Conservation (phyloP, 192 early-diverging fungal genomes). For the Entomortierella parvispora region DNA sequence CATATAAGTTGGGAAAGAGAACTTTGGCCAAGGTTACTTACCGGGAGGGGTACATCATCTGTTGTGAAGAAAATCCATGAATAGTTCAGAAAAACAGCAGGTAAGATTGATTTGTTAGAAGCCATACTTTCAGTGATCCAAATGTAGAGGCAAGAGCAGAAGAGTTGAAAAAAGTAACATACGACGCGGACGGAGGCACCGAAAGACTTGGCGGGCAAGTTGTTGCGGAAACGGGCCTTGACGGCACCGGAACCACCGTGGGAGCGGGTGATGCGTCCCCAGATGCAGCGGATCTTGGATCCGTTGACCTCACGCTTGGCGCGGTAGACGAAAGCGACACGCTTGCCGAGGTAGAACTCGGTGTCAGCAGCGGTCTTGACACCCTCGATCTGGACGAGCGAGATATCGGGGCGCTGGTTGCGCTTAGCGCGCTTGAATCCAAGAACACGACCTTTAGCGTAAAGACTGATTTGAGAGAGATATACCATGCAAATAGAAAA, state of each 20-base stretch:
- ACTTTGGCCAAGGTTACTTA: too few relatives aligned
- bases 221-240: conserved; percentile 96
- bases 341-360: conserved; percentile 98
- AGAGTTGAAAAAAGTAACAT: conserved; percentile 53
- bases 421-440: conserved; percentile 95
- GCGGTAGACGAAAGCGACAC: conserved; percentile 97
- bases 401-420: conserved; percentile 89
- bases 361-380: conserved; percentile 90
- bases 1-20: background rate
- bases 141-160: background rate
- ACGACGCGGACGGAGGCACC: conserved; percentile 93
- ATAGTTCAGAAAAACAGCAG: background rate
- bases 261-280: conserved; percentile 94
- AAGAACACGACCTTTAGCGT: conserved; percentile 97
- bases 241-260: conserved; percentile 98
- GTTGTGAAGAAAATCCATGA: conserved; percentile 6
- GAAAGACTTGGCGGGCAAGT: conserved; percentile 95
- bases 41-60: conserved; percentile 57
- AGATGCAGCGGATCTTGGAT: conserved; percentile 95
- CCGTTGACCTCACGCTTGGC: conserved; percentile 89
- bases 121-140: background rate
- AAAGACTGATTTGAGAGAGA: too few relatives aligned
- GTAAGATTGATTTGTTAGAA: background rate
- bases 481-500: too few relatives aligned
- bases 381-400: conserved; percentile 94